Evolutionary conservation across 129 eudicot species (phyloP).

Genomic region (Oenanthe sinensis): DNA sequence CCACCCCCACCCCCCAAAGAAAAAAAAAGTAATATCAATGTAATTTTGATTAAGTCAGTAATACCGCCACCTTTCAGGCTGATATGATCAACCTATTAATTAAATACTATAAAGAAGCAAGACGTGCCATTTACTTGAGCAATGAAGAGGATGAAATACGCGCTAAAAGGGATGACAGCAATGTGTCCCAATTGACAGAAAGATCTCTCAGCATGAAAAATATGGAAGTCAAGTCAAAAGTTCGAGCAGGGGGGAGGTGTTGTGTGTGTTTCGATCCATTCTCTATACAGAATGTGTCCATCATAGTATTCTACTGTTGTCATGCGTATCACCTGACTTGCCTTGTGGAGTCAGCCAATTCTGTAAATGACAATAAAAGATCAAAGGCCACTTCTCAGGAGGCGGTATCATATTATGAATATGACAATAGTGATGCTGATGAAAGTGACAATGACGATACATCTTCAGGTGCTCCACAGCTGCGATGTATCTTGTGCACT

Average conservation of each 20-base stretch:
- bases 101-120: constrained; percentile 94
- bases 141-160: constrained; percentile 73
- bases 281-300: constrained; percentile 59
- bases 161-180: constrained; percentile 39
- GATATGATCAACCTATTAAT: constrained; percentile 73
- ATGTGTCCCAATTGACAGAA: constrained; percentile 27
- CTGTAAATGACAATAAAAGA: constrained; percentile 38
- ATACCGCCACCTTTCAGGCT: constrained; percentile 40
- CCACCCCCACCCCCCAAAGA: background rate
- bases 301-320: constrained; percentile 80
- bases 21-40: background rate
- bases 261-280: constrained; percentile 92
- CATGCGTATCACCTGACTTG: constrained; percentile 86
- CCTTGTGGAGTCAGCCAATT: constrained; percentile 54
- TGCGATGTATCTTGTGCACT: constrained; percentile 85
- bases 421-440: constrained; percentile 38
- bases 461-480: constrained; percentile 32
- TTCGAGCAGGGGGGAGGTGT: constrained; percentile 73
- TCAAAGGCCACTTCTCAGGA: constrained; percentile 13
- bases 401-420: constrained; percentile 32
- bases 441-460: constrained; percentile 43
- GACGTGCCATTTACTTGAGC: constrained; percentile 68
- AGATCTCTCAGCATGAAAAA: constrained; percentile 45
- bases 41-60: background rate
- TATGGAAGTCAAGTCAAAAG: constrained; percentile 70